These are phyloP conservation scores for Phaeophleospora eucalypticola DNA, from an alignment of 2,329 filamentous ascomycete species.

Conservation along the genomic window DNA sequence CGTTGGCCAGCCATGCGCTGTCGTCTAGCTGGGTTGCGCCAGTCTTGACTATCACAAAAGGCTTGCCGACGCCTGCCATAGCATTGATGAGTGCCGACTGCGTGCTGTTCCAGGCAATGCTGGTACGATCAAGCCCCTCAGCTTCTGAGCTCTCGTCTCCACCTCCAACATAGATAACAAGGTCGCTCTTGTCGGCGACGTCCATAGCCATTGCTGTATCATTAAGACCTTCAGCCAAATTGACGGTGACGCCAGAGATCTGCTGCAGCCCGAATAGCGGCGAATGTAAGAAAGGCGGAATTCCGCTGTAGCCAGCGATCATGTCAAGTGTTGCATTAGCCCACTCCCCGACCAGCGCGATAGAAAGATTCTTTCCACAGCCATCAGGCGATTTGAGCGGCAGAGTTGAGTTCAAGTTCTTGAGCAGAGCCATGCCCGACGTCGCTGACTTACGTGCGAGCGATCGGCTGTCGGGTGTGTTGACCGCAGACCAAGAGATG, in stretches of 20 bases:
- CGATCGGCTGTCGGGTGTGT: no score
- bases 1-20: conserved; percentile 36
- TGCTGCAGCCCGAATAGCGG: conserved; percentile 20
- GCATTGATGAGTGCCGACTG: conserved; percentile 40
- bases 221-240: conserved; percentile 17
- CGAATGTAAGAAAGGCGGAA: conserved; percentile 19
- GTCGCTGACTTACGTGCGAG: no score
- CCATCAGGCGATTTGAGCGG: no score
- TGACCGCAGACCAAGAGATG: no score
- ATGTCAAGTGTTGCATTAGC: no score
- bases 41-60: conserved; percentile 40
- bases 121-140: conserved; percentile 39
- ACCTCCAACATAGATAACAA: conserved; percentile 23
- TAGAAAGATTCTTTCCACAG: no score
- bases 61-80: conserved; percentile 37
- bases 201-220: conserved; percentile 12
- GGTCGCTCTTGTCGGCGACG: conserved; percentile 18
- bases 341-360: no score
- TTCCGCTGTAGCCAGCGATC: conserved; percentile 50
- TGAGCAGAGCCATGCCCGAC: no score
- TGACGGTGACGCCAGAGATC: conserved; percentile 13
- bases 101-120: conserved; percentile 42
- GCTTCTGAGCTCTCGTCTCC: conserved; percentile 40
- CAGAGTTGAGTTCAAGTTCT: no score
- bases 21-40: conserved; percentile 44